These are phyloP conservation scores for Priceomyces fermenticarens DNA, from an alignment of 805 yeast species.

Conservation along the genomic window DNA sequence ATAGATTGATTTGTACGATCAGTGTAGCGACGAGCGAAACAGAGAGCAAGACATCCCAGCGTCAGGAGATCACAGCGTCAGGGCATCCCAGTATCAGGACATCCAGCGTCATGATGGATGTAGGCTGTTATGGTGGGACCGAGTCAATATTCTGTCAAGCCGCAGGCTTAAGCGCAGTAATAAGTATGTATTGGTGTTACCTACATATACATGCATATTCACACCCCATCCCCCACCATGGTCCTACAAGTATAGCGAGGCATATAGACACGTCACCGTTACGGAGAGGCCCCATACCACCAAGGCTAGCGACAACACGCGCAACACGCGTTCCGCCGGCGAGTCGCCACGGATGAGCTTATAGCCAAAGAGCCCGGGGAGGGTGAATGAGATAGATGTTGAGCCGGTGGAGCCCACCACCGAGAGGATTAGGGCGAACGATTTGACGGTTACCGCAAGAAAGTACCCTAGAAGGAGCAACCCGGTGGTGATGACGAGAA, in stretches of 20 bases:
- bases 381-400: conserved; percentile 83
- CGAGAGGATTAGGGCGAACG: conserved; percentile 79
- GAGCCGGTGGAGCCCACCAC: conserved; percentile 93
- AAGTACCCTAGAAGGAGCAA: conserved; percentile 53
- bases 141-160: too few relatives aligned
- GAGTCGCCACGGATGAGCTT: conserved; percentile 58
- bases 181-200: too few relatives aligned
- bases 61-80: too few relatives aligned
- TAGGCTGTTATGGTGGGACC: too few relatives aligned
- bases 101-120: too few relatives aligned
- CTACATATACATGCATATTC: too few relatives aligned
- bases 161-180: too few relatives aligned
- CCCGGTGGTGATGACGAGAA: conserved; percentile 24
- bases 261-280: conserved; percentile 59
- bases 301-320: conserved; percentile 52
- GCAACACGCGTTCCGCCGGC: conserved; percentile 30
- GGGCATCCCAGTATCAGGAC: too few relatives aligned
- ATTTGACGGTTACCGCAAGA: conserved; percentile 63
- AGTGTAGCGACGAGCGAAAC: too few relatives aligned
- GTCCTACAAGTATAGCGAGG: conserved; percentile 3
- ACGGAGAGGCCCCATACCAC: conserved; percentile 68
- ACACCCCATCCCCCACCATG: too few relatives aligned
- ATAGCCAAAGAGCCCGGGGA: conserved; percentile 86
- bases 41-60: too few relatives aligned
- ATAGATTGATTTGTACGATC: background rate